These are phyloP conservation scores for Rhododendron simsii DNA, from an alignment of 148 eudicot genomes.

Conservation along the genomic window DNA sequence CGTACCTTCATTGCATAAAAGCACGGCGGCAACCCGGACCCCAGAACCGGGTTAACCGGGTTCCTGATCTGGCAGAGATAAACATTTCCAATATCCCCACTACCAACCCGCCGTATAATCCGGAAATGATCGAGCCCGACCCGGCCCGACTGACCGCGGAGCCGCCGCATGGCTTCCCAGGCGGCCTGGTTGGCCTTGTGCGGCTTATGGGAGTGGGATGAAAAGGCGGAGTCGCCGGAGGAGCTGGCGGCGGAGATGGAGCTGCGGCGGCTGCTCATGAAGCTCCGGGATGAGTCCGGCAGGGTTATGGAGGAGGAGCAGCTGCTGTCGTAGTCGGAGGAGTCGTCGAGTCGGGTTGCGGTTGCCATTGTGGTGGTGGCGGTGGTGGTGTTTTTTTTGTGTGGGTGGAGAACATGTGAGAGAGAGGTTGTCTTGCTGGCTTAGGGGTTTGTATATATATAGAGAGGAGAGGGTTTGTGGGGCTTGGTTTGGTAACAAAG, in stretches of 20 bases:
- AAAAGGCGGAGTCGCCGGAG: not conserved
- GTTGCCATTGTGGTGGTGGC: conserved; percentile 20
- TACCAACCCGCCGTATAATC: conserved; percentile 62
- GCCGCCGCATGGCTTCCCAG: conserved; percentile 68
- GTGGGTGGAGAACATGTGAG: conserved; percentile 4
- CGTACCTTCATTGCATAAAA: conserved; percentile 70
- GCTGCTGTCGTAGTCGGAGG: conserved; percentile 63
- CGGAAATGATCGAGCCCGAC: conserved; percentile 66
- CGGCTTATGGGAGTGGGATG: conserved; percentile 35
- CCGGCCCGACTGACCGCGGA: conserved; percentile 38
- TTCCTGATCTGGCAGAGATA: conserved; percentile 70
- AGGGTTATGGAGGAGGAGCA: conserved; percentile 63
- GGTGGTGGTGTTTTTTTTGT: not conserved
- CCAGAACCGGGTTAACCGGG: conserved; percentile 16
- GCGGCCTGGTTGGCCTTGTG: conserved; percentile 78
- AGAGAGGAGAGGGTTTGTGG: not conserved
- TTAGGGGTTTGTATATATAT: conserved; percentile 13
- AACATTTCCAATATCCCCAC: conserved; percentile 73
- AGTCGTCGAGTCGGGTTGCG: conserved; percentile 14
- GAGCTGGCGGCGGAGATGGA: conserved; percentile 36
- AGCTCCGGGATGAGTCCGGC: conserved; percentile 71
- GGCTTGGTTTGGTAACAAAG: conserved; percentile 17
- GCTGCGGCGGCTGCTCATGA: conserved; percentile 71
- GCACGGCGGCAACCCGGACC: conserved; percentile 37
- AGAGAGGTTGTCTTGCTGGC: conserved; percentile 10